Percentiles rank a stretch among this genome's conserved stretches.
phyloP scores from a whole-genome alignment of 371 early-diverging fungal species.

The Mortierella sp. region DNA sequence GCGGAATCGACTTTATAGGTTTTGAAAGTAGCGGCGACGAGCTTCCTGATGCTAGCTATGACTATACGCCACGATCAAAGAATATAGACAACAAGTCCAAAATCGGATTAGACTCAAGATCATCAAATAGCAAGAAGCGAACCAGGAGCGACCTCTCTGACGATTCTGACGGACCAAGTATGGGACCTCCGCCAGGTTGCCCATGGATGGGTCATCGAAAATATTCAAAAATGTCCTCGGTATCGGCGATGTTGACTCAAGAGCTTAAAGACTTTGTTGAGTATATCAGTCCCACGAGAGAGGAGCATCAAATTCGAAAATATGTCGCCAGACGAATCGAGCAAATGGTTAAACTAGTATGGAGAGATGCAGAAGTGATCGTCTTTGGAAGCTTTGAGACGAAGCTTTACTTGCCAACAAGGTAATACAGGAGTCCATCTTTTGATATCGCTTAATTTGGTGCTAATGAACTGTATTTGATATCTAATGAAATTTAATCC shows the following conservation, averaged over 20 bases:
- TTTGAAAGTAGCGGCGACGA: conserved; percentile 17
- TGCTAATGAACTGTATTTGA: neutral
- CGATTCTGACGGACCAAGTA: neutral
- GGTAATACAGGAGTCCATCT: conserved; percentile 50
- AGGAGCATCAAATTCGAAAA: conserved; percentile 81
- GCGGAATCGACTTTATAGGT: conserved; percentile 37
- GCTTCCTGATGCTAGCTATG: neutral
- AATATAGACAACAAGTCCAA: neutral
- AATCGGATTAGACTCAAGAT: neutral
- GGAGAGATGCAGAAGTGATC: conserved; percentile 60
- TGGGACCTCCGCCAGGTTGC: conserved; percentile 29
- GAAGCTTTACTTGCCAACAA: conserved; percentile 84
- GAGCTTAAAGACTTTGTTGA: conserved; percentile 80
- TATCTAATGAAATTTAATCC: neutral
- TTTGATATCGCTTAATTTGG: too few relatives aligned
- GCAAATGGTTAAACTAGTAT: conserved; percentile 59
- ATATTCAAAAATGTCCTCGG: conserved; percentile 33
- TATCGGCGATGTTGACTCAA: conserved; percentile 64
- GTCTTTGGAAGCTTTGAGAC: conserved; percentile 94
- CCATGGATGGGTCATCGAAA: conserved; percentile 55
- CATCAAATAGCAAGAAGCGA: neutral
- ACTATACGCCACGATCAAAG: neutral
- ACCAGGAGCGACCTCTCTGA: neutral
- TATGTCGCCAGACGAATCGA: conserved; percentile 76
- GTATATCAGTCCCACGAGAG: conserved; percentile 83